Base-by-base conservation (phyloP, 2,329 filamentous ascomycete species). In the Fusarium begoniae region DNA sequence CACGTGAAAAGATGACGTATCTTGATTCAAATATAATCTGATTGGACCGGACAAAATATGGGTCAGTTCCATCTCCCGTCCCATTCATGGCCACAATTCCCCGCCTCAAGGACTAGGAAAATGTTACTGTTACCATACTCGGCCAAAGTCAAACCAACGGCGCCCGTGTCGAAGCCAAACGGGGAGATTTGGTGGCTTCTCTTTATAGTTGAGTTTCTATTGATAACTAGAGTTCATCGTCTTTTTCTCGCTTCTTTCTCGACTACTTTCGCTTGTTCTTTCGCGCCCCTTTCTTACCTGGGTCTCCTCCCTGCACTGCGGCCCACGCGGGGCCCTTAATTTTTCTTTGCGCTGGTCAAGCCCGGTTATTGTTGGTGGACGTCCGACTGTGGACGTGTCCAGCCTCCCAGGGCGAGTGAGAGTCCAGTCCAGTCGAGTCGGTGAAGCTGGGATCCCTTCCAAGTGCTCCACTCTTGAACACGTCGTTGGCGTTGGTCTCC, bases 401-500 rank as follows among this genome's bases (percentile, higher is more conserved):
- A 73, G 60, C 72, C 69, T 74, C 64, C 65, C 62, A 38, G 51
- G 51, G 51, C 55, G 48, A 43, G 43, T 54, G 28, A 45, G 47
- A 40, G 41, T 50, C 71, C 61, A 73, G 44, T 55, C 70, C 26
- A 74, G 51, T 64, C 67, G 71, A 77, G 72, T 74, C 72, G 72
- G 72, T 74, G 72, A 68, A 67, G 74, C 66, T 56, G 68, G 74
- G 75, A 74, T 66, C 66, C 41, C 55, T 70, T 73, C 63, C 66
- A 51, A 24, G 60, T 63, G 71, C 63, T 76, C 69, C 69, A 72
- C 63, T 69, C 70, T 58, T 65, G 62, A 66, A 72, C 66, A 74
- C 66, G 56, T 68, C 72, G 69, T 71, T 76, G 66, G 72, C 72
- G 72, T 71, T 75, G 66, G 72, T 74, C 72, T 74, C 70, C 62